Evolutionary conservation across 495 filamentous ascomycete species (phyloP).

Genomic region (Penicillium cosmopolitanum): DNA sequence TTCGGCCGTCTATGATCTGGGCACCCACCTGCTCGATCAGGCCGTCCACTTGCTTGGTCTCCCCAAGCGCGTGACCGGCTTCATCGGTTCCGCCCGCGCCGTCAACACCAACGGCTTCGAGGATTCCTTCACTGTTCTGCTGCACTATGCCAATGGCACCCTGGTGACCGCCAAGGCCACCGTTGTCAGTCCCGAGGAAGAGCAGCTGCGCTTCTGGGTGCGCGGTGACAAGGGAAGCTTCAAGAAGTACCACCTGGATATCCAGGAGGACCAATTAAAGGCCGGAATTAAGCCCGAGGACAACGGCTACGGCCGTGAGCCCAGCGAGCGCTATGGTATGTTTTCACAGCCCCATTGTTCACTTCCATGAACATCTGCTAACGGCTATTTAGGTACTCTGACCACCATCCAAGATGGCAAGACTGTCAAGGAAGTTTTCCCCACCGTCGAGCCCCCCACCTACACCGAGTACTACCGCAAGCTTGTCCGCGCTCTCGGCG

Average conservation of each 20-base stretch:
- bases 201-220: conserved; percentile 80
- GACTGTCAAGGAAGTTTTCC: conserved; percentile 47
- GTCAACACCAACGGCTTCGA: conserved; percentile 60
- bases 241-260: conserved; percentile 77
- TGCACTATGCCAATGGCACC: conserved; percentile 64
- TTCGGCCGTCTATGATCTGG: conserved; percentile 80
- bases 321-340: conserved; percentile 53
- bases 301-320: conserved; percentile 68
- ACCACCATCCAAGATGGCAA: conserved; percentile 50
- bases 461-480: conserved; percentile 74
- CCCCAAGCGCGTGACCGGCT: conserved; percentile 68
- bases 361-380: background rate
- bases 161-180: conserved; percentile 70
- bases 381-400: conserved; percentile 32
- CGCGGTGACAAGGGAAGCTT: conserved; percentile 80
- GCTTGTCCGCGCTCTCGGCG: conserved; percentile 66
- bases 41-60: conserved; percentile 76
- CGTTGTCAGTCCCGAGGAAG: conserved; percentile 69
- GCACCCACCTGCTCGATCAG: conserved; percentile 84
- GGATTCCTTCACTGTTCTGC: conserved; percentile 69
- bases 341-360: background rate
- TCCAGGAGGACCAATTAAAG: conserved; percentile 81
- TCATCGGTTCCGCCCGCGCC: conserved; percentile 67
- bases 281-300: conserved; percentile 68
- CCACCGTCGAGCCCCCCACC: conserved; percentile 69